phyloP scores from a whole-genome alignment of 192 early-diverging fungal genomes.

The Thoreauomyces humboldtii region DNA sequence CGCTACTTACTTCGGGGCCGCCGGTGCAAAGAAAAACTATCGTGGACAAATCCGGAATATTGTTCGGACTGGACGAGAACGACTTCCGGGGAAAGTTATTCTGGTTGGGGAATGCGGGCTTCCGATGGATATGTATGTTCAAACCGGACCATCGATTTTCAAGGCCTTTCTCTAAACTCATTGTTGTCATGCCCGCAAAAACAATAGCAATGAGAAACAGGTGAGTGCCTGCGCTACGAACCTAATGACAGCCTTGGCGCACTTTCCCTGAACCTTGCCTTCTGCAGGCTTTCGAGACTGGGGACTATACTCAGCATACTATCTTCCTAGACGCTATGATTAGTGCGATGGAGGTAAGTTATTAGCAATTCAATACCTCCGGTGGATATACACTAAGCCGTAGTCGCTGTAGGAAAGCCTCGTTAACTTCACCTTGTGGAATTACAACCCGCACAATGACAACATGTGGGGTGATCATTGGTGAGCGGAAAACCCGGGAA shows the following conservation, averaged over 20 bases:
- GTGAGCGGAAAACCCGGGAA: conserved; percentile 79
- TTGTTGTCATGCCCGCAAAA: neutral
- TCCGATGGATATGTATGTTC: conserved; percentile 86
- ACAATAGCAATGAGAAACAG: conserved; percentile 27
- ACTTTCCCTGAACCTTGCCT: too few species aligned
- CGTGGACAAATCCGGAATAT: conserved; percentile 69
- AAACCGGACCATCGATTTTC: too few species aligned
- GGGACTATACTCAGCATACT: conserved; percentile 70
- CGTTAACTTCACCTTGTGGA: conserved; percentile 83
- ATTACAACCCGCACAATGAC: conserved; percentile 80
- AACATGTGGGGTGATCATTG: conserved; percentile 79
- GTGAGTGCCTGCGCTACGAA: too few species aligned
- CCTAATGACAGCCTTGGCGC: too few species aligned
- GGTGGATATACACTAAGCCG: too few species aligned
- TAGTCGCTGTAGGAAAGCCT: conserved; percentile 65
- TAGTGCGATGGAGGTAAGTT: conserved; percentile 61
- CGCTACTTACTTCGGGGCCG: conserved; percentile 76
- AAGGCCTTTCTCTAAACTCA: neutral
- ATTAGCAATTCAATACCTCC: too few species aligned
- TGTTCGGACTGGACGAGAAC: conserved; percentile 50
- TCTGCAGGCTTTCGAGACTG: conserved; percentile 68
- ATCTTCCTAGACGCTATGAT: conserved; percentile 78
- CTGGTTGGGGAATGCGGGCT: conserved; percentile 81
- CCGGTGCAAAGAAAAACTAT: conserved; percentile 76
- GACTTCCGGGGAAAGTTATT: conserved; percentile 64